Conservation (phyloP, 257 asterid genomes). For the Fraxinus cuspidata region DNA sequence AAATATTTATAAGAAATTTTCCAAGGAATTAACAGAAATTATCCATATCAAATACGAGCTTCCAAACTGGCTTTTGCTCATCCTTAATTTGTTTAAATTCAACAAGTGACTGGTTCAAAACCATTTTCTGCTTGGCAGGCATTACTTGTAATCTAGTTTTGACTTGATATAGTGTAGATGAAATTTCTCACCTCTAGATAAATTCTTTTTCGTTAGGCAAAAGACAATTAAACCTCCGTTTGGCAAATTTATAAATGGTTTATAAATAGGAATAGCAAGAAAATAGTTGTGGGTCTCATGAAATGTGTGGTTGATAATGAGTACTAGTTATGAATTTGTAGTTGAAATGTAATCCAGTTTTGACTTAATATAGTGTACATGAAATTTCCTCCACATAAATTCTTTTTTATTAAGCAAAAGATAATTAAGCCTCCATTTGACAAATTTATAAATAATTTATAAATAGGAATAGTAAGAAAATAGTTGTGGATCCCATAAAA, state of each 20-base stretch:
- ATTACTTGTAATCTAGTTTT: background rate
- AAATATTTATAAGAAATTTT: conserved; percentile 3
- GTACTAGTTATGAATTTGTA: background rate
- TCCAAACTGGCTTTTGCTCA: background rate
- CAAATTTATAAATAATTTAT: no score
- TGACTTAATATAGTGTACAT: background rate
- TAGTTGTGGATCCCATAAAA: no score
- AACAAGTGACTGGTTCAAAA: background rate
- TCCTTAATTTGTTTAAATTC: background rate
- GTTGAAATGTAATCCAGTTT: background rate
- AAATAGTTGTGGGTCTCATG: background rate
- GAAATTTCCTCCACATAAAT: background rate
- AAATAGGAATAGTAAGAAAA: no score
- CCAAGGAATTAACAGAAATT: background rate
- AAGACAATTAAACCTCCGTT: background rate
- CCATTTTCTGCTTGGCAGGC: background rate
- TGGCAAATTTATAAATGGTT: conserved; percentile 5
- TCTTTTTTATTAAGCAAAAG: background rate
- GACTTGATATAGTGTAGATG: background rate
- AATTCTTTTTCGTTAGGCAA: background rate
- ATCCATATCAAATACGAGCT: background rate
- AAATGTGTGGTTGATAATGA: background rate
- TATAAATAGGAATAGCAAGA: conserved; percentile 2
- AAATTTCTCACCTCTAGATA: background rate
- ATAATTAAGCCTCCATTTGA: background rate